phyloP scores from a whole-genome alignment of 2,329 filamentous ascomycete species.

The Reticulascus tulasneorum region DNA sequence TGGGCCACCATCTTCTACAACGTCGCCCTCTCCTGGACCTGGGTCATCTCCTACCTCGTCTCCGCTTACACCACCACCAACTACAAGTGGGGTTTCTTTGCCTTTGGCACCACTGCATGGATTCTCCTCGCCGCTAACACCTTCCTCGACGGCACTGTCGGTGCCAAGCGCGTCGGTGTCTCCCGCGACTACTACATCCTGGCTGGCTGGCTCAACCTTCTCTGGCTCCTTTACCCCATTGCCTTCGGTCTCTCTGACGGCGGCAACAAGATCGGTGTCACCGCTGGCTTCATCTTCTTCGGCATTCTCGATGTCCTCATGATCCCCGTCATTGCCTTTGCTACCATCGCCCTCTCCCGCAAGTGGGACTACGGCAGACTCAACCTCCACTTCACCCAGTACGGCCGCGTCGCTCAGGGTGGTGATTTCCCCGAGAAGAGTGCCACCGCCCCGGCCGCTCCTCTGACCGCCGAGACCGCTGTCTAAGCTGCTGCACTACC shows the following conservation, averaged over 20 bases:
- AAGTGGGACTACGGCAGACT: constrained; percentile 49
- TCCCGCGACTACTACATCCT: constrained; percentile 41
- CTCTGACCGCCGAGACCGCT: constrained; percentile 19
- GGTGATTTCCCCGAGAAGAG: constrained; percentile 48
- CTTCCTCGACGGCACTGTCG: constrained; percentile 30
- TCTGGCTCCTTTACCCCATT: constrained; percentile 53
- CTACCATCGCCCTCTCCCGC: constrained; percentile 39
- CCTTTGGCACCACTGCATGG: constrained; percentile 45
- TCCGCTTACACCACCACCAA: constrained; percentile 41
- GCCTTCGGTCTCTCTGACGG: constrained; percentile 51
- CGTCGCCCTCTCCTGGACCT: constrained; percentile 45
- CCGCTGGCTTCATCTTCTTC: constrained; percentile 45
- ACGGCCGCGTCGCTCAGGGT: constrained; percentile 43
- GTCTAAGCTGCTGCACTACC: constrained; percentile 3
- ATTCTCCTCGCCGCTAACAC: constrained; percentile 42
- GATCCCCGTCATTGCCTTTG: constrained; percentile 37
- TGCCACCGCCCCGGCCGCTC: constrained; percentile 14
- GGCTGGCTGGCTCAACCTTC: constrained; percentile 43
- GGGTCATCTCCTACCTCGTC: constrained; percentile 47
- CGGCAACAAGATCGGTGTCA: constrained; percentile 45
- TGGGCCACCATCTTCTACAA: constrained; percentile 53
- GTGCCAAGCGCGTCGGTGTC: constrained; percentile 37
- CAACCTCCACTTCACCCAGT: constrained; percentile 52
- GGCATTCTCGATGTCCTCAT: constrained; percentile 50
- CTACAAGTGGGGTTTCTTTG: constrained; percentile 58